These are phyloP conservation scores for Primulina huaijiensis DNA, from an alignment of 257 asterid species.

Conservation along the genomic window DNA sequence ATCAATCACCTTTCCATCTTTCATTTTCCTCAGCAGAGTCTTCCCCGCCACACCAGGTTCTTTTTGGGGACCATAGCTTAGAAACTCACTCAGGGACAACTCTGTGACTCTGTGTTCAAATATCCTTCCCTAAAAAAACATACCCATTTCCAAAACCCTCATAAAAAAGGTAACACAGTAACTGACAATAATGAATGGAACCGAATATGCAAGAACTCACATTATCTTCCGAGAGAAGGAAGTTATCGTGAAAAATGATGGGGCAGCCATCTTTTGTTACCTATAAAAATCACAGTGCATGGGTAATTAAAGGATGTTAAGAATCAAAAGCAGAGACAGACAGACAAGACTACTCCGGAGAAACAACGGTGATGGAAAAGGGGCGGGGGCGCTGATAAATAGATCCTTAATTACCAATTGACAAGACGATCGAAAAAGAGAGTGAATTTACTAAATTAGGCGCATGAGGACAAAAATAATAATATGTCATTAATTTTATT, in stretches of 20 bases:
- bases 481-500: too few species aligned
- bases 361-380: background rate
- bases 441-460: too few species aligned
- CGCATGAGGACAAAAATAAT: too few species aligned
- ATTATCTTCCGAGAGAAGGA: slow-evolving; percentile 64
- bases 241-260: slow-evolving; percentile 88
- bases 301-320: slow-evolving; percentile 9
- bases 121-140: slow-evolving; percentile 49
- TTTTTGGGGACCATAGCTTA: slow-evolving; percentile 71
- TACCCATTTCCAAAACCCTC: background rate
- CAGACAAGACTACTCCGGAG: background rate
- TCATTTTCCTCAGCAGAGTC: slow-evolving; percentile 64
- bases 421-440: too few species aligned
- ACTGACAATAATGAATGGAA: background rate
- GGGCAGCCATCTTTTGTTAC: slow-evolving; percentile 92
- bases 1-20: slow-evolving; percentile 61
- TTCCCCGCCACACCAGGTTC: slow-evolving; percentile 50
- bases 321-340: slow-evolving; percentile 23
- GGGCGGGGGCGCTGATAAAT: background rate
- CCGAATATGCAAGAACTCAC: slow-evolving; percentile 35
- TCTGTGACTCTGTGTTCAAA: slow-evolving; percentile 79
- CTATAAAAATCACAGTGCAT: slow-evolving; percentile 50
- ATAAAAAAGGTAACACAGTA: too few species aligned
- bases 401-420: too few species aligned
- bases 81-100: slow-evolving; percentile 62